Conservation (phyloP, 495 filamentous ascomycete genomes). For the Neurospora sp. region DNA sequence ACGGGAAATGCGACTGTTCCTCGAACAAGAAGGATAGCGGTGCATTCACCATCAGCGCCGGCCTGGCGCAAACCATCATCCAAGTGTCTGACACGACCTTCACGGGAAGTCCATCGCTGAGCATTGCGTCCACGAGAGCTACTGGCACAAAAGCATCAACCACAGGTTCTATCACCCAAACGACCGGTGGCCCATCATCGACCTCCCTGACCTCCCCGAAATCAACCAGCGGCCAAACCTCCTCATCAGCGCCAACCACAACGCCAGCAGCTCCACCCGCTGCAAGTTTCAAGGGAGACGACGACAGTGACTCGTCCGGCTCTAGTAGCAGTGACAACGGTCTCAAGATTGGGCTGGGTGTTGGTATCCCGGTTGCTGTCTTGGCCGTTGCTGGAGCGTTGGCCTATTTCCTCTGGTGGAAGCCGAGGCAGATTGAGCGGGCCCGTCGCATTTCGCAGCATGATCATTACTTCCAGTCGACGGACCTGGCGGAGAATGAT, state of each 20-base stretch:
- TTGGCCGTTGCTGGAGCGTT: neutral
- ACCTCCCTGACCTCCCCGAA: neutral
- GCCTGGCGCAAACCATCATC: conserved; percentile 22
- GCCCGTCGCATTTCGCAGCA: neutral
- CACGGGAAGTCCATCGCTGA: conserved; percentile 5
- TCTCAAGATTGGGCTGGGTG: conserved; percentile 4
- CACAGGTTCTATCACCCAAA: neutral
- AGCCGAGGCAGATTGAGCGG: neutral
- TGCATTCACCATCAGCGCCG: conserved; percentile 11
- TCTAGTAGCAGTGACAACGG: neutral
- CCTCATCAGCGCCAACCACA: neutral
- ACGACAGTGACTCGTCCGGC: neutral
- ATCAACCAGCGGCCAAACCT: neutral
- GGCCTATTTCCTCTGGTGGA: conserved; percentile 1
- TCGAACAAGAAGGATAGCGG: conserved; percentile 7
- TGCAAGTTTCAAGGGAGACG: neutral
- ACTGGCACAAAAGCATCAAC: neutral
- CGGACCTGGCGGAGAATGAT: conserved; percentile 1
- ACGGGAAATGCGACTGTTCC: conserved; percentile 20
- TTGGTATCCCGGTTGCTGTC: neutral
- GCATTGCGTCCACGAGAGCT: neutral
- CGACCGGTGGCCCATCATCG: neutral
- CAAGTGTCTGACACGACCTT: conserved; percentile 11
- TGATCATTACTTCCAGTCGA: neutral
- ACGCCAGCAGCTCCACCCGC: neutral